phyloP scores from a whole-genome alignment of 345 rosid species.

The Salix koriyanagi region DNA sequence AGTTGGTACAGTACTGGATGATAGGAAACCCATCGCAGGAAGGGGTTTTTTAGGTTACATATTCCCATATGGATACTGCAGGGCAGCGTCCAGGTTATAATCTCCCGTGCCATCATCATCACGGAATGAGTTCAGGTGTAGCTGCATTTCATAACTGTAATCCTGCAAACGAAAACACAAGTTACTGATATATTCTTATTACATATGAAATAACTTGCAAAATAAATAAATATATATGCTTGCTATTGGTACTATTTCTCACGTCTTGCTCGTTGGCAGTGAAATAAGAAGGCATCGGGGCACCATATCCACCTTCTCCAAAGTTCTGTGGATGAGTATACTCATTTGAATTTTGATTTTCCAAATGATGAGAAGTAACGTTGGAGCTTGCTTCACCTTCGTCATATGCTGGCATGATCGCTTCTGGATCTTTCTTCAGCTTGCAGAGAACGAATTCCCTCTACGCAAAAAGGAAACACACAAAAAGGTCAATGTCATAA shows the following conservation, averaged over 20 bases:
- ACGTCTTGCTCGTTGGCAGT: not conserved
- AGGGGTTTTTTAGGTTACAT: not conserved
- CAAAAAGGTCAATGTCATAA: not conserved
- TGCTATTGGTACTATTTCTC: not conserved
- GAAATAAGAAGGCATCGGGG: not conserved
- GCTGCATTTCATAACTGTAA: not conserved
- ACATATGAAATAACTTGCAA: not conserved
- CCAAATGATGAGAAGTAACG: not conserved
- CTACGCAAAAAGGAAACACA: not conserved
- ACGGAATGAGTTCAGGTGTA: not conserved
- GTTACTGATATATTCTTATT: not conserved
- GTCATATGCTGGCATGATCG: not conserved
- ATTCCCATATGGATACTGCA: not conserved
- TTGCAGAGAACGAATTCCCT: conserved; percentile 9
- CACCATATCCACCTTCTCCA: not conserved
- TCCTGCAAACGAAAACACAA: not conserved
- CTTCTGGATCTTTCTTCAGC: not conserved
- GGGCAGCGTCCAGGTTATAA: not conserved
- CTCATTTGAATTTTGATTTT: not conserved
- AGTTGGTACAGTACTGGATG: not conserved
- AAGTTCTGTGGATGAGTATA: too few relatives aligned
- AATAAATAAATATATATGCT: not conserved
- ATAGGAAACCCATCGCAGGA: not conserved
- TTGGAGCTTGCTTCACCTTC: conserved; percentile 1
- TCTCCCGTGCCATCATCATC: not conserved